These are phyloP conservation scores for Ceratopteris richardii DNA, from an alignment of 75 land plant species.

Conservation along the genomic window DNA sequence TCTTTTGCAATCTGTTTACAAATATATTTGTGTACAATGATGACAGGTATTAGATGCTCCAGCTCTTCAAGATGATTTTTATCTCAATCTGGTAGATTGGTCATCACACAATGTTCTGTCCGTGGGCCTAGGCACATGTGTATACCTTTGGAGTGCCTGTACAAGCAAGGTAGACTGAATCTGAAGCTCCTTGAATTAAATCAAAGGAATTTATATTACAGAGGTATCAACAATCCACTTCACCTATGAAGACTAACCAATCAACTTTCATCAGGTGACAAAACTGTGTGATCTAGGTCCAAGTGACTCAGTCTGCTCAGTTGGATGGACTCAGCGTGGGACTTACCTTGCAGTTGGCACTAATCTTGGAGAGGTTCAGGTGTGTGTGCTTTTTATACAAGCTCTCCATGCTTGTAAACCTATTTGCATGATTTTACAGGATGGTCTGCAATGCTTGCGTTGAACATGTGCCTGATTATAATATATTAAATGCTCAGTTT, in stretches of 20 bases:
- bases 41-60: conserved; percentile 95
- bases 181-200: neutral
- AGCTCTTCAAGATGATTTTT: conserved; percentile 97
- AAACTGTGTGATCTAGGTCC: conserved; percentile 92
- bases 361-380: conserved; percentile 88
- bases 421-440: too few species aligned
- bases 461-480: neutral
- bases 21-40: too few species aligned
- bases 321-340: conserved; percentile 95
- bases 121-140: conserved; percentile 96
- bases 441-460: neutral
- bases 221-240: too few species aligned
- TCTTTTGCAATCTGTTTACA: too few species aligned
- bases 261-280: conserved; percentile 53
- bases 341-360: conserved; percentile 94
- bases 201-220: neutral
- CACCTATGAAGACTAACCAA: neutral
- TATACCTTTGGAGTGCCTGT: conserved; percentile 95
- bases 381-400: too few species aligned
- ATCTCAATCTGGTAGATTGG: conserved; percentile 97
- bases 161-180: conserved; percentile 61
- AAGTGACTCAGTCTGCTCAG: conserved; percentile 76
- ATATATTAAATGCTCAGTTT: too few species aligned
- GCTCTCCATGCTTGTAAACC: too few species aligned
- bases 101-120: conserved; percentile 98